These are phyloP conservation scores for Loxodes magnus DNA, from an alignment of 73 alveolate genomes.

Conservation along the genomic window DNA sequence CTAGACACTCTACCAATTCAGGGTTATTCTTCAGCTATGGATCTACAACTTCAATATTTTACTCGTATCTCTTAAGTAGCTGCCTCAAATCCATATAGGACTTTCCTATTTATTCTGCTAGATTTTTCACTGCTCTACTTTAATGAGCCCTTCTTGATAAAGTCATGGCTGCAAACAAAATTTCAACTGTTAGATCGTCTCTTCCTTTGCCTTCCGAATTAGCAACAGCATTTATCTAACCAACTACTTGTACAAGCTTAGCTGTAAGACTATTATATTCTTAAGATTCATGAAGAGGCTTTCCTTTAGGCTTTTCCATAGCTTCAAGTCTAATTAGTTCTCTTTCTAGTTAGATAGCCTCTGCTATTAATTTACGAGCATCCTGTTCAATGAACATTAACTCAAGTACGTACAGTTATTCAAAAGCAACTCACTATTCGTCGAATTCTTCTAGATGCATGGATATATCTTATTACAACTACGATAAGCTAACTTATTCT, in stretches of 20 bases:
- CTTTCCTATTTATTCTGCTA: conserved; percentile 66
- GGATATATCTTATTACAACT: conserved; percentile 32
- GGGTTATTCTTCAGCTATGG: conserved; percentile 84
- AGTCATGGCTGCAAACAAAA: conserved; percentile 78
- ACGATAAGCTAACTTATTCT: conserved; percentile 25
- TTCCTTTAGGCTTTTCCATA: conserved; percentile 77
- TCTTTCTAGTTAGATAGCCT: conserved; percentile 87
- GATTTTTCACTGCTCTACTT: conserved; percentile 63
- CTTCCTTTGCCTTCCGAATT: conserved; percentile 95
- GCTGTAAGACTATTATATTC: conserved; percentile 34
- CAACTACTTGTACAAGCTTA: conserved; percentile 64
- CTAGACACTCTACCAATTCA: conserved; percentile 77
- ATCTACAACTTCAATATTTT: conserved; percentile 88
- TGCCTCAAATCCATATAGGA: conserved; percentile 23
- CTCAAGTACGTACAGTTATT: conserved; percentile 70
- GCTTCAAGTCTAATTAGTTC: conserved; percentile 70
- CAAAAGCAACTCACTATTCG: conserved; percentile 33
- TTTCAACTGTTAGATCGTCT: conserved; percentile 75
- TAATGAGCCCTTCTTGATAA: conserved; percentile 61
- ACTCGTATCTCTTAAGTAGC: conserved; percentile 71
- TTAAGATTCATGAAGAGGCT: conserved; percentile 19
- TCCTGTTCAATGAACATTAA: conserved; percentile 87
- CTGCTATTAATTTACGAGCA: conserved; percentile 75
- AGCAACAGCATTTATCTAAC: conserved; percentile 85
- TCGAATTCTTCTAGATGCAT: conserved; percentile 29